Evolutionary conservation across 1,139 yeast species (phyloP).

Genomic region (Candida neerlandica): DNA sequence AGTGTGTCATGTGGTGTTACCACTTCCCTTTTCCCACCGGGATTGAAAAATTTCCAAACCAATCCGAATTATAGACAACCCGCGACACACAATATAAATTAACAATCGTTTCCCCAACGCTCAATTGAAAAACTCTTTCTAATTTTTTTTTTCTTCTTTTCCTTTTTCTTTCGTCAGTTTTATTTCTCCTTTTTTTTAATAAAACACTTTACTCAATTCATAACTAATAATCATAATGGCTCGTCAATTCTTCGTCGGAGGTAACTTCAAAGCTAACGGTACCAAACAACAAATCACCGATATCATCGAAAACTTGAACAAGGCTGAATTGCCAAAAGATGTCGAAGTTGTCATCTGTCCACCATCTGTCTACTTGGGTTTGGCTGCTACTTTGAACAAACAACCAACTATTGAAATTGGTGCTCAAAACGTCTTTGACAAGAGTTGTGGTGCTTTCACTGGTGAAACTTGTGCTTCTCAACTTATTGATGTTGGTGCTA

Average conservation of each 20-base stretch:
- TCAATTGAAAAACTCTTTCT: not conserved
- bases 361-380: slow-evolving; percentile 87
- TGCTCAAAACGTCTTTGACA: slow-evolving; percentile 88
- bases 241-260: slow-evolving; percentile 96
- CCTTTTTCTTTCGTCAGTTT: not conserved
- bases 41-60: not conserved
- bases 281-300: slow-evolving; percentile 80
- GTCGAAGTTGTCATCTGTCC: slow-evolving; percentile 95
- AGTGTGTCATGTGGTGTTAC: not conserved
- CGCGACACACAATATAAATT: not conserved
- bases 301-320: slow-evolving; percentile 82
- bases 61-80: not conserved
- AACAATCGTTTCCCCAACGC: slow-evolving; percentile 1
- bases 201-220: not conserved
- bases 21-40: slow-evolving; percentile 2
- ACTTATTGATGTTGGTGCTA: slow-evolving; percentile 88
- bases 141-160: not conserved
- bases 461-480: slow-evolving; percentile 94
- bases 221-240: slow-evolving; percentile 49
- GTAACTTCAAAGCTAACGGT: slow-evolving; percentile 99
- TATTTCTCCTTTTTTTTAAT: not conserved
- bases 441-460: slow-evolving; percentile 95
- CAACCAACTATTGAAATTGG: slow-evolving; percentile 76
- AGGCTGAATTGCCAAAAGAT: slow-evolving; percentile 69
- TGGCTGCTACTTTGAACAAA: slow-evolving; percentile 69